Evolutionary conservation across 2,329 filamentous ascomycete species (phyloP).

Genomic region (Cladosporium sphaerospermum): DNA sequence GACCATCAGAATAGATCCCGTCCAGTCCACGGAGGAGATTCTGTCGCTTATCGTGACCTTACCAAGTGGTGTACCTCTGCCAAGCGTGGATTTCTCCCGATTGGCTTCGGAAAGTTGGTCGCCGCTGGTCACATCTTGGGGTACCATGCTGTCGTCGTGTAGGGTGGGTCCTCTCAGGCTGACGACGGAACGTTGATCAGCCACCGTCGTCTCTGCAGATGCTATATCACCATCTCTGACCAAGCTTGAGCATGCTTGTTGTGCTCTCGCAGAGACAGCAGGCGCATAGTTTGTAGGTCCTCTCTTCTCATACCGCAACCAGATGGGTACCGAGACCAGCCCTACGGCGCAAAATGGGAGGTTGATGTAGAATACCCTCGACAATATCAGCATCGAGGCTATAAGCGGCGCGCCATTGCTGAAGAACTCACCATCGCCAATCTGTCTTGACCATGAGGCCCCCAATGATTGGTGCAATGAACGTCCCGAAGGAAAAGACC

Average conservation of each 20-base stretch:
- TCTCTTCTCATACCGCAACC: conserved; percentile 44
- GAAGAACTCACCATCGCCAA: conserved; percentile 25
- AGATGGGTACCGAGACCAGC: conserved; percentile 34
- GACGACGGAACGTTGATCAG: too few relatives aligned
- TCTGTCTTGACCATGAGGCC: conserved; percentile 21
- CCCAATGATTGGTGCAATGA: conserved; percentile 31
- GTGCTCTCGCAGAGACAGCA: too few relatives aligned
- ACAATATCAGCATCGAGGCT: neutral
- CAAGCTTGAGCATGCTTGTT: too few relatives aligned
- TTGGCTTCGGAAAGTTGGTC: too few relatives aligned
- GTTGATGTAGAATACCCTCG: conserved; percentile 34
- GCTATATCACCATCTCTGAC: too few relatives aligned
- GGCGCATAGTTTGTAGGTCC: neutral
- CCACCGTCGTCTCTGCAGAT: too few relatives aligned
- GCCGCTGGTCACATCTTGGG: too few relatives aligned
- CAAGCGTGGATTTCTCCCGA: too few relatives aligned
- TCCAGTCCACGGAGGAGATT: conserved; percentile 21
- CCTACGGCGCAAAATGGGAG: conserved; percentile 31
- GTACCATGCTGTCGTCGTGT: too few relatives aligned
- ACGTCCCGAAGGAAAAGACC: conserved; percentile 29
- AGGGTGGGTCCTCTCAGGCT: too few relatives aligned
- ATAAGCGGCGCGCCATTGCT: neutral
- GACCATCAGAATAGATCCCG: conserved; percentile 20
- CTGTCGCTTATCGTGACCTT: conserved; percentile 14
- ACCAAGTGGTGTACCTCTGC: too few relatives aligned